Conservation (phyloP, 176 grass and related monocot species). For the Alopecurus myosuroides region DNA sequence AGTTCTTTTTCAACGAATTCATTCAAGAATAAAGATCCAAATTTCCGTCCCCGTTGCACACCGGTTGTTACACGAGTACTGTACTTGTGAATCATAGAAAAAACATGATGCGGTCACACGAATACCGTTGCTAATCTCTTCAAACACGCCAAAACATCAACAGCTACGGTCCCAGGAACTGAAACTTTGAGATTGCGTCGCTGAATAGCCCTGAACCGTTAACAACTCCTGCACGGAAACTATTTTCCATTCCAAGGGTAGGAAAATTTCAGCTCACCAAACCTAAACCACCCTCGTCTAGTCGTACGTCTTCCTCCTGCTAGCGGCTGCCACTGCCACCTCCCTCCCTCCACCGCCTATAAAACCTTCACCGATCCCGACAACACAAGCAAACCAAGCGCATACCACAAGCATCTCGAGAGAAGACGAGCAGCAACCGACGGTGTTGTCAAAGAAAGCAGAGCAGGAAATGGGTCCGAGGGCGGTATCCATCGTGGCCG, state of each 20-base stretch:
- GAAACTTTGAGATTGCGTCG: neutral
- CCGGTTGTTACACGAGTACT: neutral
- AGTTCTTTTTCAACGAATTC: neutral
- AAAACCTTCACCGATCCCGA: constrained; percentile 10
- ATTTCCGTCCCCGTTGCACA: neutral
- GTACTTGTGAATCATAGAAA: neutral
- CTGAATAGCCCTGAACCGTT: neutral
- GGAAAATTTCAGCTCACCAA: neutral
- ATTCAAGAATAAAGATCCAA: neutral
- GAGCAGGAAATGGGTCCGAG: constrained; percentile 17
- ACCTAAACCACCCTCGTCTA: neutral
- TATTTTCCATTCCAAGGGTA: neutral
- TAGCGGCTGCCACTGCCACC: neutral
- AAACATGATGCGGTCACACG: neutral
- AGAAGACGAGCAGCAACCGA: neutral
- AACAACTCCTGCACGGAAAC: neutral
- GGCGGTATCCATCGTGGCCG: neutral
- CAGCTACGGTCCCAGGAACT: neutral
- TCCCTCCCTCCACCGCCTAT: neutral
- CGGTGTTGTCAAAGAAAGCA: neutral
- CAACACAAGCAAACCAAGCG: neutral
- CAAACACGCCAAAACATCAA: neutral
- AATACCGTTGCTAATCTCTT: neutral
- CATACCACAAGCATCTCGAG: neutral
- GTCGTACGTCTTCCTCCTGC: neutral